These are phyloP conservation scores for Crucibulum laeve DNA, from an alignment of 768 basidiomycete species.

Conservation along the genomic window DNA sequence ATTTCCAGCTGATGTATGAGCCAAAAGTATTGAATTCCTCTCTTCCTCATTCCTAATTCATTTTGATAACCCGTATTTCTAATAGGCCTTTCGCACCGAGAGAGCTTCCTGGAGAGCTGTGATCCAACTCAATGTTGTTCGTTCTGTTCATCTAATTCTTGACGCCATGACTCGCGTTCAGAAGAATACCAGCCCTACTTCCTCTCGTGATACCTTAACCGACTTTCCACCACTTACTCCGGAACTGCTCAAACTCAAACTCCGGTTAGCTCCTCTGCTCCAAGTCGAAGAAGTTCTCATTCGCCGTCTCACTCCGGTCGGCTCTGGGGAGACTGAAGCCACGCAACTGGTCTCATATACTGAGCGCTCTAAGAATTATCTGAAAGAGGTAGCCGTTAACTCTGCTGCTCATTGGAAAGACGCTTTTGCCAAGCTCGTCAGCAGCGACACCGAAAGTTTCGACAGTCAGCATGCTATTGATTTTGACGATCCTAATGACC, in stretches of 20 bases:
- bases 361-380: constrained; percentile 18
- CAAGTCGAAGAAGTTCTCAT: constrained; percentile 60
- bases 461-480: constrained; percentile 28
- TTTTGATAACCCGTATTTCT: background rate
- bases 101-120: constrained; percentile 63
- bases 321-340: constrained; percentile 27
- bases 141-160: constrained; percentile 60
- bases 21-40: constrained; percentile 34
- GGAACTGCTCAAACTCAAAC: constrained; percentile 48
- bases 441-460: constrained; percentile 20
- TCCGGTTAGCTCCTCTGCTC: constrained; percentile 56
- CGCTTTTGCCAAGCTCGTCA: constrained; percentile 31
- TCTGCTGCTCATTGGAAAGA: constrained; percentile 48
- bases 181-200: constrained; percentile 9
- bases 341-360: constrained; percentile 18
- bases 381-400: constrained; percentile 51
- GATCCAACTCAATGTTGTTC: constrained; percentile 69
- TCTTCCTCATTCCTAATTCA: background rate
- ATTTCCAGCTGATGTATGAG: constrained; percentile 62
- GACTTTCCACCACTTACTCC: constrained; percentile 32
- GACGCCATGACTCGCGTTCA: constrained; percentile 42
- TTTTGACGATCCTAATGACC: constrained; percentile 50
- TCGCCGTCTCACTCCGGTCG: constrained; percentile 48
- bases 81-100: constrained; percentile 52
- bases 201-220: constrained; percentile 15